These are phyloP conservation scores for Taphrina communis DNA, from an alignment of 1,139 yeast species.

Conservation along the genomic window DNA sequence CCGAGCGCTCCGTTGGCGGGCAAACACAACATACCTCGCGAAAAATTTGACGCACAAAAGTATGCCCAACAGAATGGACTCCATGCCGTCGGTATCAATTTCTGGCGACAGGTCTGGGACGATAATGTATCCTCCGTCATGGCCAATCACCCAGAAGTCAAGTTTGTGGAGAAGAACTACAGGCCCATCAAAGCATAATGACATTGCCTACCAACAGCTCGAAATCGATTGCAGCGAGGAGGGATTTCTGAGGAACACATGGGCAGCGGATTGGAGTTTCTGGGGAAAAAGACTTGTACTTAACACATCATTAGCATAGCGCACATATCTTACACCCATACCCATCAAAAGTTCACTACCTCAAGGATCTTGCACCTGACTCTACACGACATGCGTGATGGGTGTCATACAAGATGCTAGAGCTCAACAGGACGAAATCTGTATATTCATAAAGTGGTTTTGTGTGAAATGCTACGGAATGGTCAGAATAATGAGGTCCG, in stretches of 20 bases:
- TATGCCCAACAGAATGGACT: conserved; percentile 65
- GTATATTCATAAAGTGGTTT: neutral
- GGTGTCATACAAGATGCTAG: neutral
- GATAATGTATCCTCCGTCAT: conserved; percentile 32
- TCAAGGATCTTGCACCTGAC: neutral
- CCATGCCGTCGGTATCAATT: conserved; percentile 84
- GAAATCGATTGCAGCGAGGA: too few species aligned
- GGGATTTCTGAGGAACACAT: too few species aligned
- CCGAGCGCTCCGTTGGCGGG: conserved; percentile 23
- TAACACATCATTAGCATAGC: conserved; percentile 15
- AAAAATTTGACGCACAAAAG: conserved; percentile 69
- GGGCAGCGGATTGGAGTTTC: neutral
- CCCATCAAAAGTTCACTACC: neutral
- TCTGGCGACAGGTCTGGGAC: conserved; percentile 89
- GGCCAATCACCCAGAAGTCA: conserved; percentile 31
- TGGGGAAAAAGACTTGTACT: neutral
- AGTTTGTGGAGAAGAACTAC: conserved; percentile 11
- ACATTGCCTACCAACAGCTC: neutral
- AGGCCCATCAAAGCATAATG: conserved; percentile 34
- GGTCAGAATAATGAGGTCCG: neutral
- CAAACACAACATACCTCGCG: conserved; percentile 47
- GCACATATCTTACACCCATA: neutral
- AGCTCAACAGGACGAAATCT: neutral
- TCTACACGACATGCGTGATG: neutral
- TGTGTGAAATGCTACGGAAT: conserved; percentile 1